phyloP scores from a whole-genome alignment of 2,329 filamentous ascomycete species.

The Nemania bipapillata region DNA sequence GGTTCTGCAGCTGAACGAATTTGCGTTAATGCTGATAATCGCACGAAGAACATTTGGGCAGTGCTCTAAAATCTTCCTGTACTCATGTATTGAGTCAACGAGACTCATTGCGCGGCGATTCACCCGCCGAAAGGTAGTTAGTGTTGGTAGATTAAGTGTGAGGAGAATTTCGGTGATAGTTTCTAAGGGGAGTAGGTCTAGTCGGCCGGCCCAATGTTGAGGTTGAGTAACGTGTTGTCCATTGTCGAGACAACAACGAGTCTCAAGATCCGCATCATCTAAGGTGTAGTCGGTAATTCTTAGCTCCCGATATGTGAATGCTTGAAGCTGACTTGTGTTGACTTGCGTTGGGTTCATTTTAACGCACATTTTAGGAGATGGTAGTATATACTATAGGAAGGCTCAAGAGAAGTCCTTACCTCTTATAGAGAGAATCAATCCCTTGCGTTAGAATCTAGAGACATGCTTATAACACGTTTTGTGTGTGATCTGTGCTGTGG shows the following conservation, averaged over 20 bases:
- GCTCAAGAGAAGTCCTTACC: no score
- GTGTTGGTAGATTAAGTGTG: conserved; percentile 35
- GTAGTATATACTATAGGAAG: no score
- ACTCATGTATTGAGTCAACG: conserved; percentile 54
- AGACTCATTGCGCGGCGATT: conserved; percentile 49
- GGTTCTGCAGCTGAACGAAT: conserved; percentile 46
- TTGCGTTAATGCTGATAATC: conserved; percentile 51
- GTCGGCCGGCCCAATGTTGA: conserved; percentile 23
- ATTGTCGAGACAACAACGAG: conserved; percentile 28
- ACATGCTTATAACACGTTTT: no score
- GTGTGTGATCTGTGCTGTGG: no score
- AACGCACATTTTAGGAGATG: conserved; percentile 1
- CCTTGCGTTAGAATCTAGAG: no score
- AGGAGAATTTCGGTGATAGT: conserved; percentile 32
- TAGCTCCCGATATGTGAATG: conserved; percentile 14
- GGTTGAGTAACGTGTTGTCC: conserved; percentile 2
- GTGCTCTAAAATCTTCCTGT: conserved; percentile 46
- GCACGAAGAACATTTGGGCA: conserved; percentile 50
- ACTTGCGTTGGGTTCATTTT: neutral
- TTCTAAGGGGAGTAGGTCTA: conserved; percentile 38
- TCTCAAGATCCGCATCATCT: conserved; percentile 25
- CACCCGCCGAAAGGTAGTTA: conserved; percentile 37
- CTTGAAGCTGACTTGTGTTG: neutral
- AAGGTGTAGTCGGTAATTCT: conserved; percentile 28
- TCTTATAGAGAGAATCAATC: no score